Base-by-base conservation (phyloP, 2,329 filamentous ascomycete genomes). In the Pseudogymnoascus sp. region DNA sequence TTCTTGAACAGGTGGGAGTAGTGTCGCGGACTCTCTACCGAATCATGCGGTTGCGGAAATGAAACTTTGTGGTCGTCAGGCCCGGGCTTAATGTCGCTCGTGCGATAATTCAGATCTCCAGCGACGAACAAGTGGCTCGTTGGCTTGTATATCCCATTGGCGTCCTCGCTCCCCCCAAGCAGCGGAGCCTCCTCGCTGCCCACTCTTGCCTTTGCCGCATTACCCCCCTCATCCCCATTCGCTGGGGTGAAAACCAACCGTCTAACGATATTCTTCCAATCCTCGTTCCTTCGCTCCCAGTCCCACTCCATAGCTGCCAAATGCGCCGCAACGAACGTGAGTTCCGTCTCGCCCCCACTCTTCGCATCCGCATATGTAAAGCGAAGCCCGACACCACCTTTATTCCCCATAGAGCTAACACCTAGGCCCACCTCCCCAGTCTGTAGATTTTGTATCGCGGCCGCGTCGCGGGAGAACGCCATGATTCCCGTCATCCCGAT, bases 91-190 rank as follows among this genome's bases (percentile, higher is more conserved):
- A 80, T 81, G 66, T 86, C 82, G 6, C 87, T 85, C 16, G 93
- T 96, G 68, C 95, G 89, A 76, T 99, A 99, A 79, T 99, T 99
- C 65, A 99, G 82, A 74, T 99, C 95, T 24, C 95, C 95, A 0
- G 88, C 89, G 56, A 97, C 80, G 73, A 97, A 96, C 1, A 97
- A 79, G 73, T 96, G 86, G 3, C 86, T 86, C 3, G 81, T 82
- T 1, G 90, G 85, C 60, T 83, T 85, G 78, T 93, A 97, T 63
- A 97, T 84, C 8, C 59, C 59, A 33, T 33, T 56, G 26, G 29
- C 50, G 35, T 85, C 86, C 42, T 85, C 69, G 62, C 72, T 66
- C 77, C 67, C 82, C 74, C 68, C 84, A 53, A 65, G 69, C 13
- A 69, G 81, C 3, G 86, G 76, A 33, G 74, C 73, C 62, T 75